A percentile compares a stretch with the other conserved stretches of the same genome.
phyloP scores from a whole-genome alignment of 2,329 filamentous ascomycete genomes.

The Alternaria panax region DNA sequence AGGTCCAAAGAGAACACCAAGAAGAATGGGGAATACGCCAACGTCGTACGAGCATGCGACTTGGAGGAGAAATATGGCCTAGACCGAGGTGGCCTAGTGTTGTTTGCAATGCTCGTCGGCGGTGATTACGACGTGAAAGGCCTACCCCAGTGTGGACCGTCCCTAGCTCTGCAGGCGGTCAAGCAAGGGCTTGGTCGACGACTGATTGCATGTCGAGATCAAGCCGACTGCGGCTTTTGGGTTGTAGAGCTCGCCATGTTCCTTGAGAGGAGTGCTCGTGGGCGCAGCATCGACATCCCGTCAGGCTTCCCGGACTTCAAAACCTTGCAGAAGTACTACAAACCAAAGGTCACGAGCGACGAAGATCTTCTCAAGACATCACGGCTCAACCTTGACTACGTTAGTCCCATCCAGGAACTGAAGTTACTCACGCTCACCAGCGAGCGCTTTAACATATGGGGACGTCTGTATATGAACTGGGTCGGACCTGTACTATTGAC shows the following conservation, averaged over 20 bases:
- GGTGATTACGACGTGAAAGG: slow-evolving; percentile 54
- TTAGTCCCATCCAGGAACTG: slow-evolving; percentile 40
- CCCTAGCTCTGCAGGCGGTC: slow-evolving; percentile 37
- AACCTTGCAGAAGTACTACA: slow-evolving; percentile 48
- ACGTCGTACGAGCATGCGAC: slow-evolving; percentile 41
- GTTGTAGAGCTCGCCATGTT: slow-evolving; percentile 28
- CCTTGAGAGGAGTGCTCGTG: slow-evolving; percentile 8
- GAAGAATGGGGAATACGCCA: slow-evolving; percentile 41
- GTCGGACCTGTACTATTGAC: slow-evolving; percentile 49
- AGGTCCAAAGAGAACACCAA: slow-evolving; percentile 41
- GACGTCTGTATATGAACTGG: slow-evolving; percentile 49
- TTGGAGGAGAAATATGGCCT: slow-evolving; percentile 40
- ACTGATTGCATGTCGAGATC: slow-evolving; percentile 33
- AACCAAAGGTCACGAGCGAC: slow-evolving; percentile 45
- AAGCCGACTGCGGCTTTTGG: slow-evolving; percentile 37
- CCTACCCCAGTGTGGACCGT: slow-evolving; percentile 47
- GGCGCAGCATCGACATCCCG: slow-evolving; percentile 20
- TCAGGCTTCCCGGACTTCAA: slow-evolving; percentile 31
- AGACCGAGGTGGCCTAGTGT: slow-evolving; percentile 47
- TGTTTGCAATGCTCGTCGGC: slow-evolving; percentile 53
- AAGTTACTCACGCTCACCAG: slow-evolving; percentile 47
- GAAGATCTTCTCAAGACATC: slow-evolving; percentile 39
- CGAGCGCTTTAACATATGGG: slow-evolving; percentile 50
- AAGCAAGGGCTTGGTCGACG: slow-evolving; percentile 39
- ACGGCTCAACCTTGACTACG: slow-evolving; percentile 40